phyloP scores from a whole-genome alignment of 371 early-diverging fungal genomes.

The Apophysomyces trapeziformis region DNA sequence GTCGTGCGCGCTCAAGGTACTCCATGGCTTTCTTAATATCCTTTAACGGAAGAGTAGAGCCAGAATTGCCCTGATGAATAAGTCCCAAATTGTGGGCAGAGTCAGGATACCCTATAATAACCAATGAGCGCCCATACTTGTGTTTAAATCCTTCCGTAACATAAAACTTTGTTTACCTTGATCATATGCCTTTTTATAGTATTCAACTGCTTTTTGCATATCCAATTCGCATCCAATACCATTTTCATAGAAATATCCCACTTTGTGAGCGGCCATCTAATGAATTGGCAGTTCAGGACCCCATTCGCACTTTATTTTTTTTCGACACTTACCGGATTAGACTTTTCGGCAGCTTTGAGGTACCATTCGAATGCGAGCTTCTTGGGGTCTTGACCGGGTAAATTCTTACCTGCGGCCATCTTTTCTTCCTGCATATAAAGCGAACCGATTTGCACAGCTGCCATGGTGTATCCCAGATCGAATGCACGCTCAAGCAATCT shows the following conservation, averaged over 20 bases:
- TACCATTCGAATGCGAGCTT: conserved; percentile 55
- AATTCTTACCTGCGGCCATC: conserved; percentile 55
- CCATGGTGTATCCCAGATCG: conserved; percentile 59
- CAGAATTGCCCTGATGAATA: conserved; percentile 57
- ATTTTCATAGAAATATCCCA: conserved; percentile 57
- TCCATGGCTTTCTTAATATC: conserved; percentile 55
- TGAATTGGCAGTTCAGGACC: not conserved
- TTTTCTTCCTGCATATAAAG: conserved; percentile 61
- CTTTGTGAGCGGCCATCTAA: conserved; percentile 66
- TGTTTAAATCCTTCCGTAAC: not conserved
- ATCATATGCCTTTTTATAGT: conserved; percentile 56
- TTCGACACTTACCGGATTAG: conserved; percentile 53
- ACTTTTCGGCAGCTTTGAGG: conserved; percentile 53
- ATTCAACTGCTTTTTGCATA: conserved; percentile 50
- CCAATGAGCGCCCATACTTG: not conserved
- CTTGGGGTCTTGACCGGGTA: conserved; percentile 58
- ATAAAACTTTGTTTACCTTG: conserved; percentile 37
- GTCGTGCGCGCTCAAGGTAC: conserved; percentile 54
- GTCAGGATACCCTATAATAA: conserved; percentile 57
- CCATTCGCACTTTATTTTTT: not conserved
- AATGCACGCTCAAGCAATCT: conserved; percentile 56
- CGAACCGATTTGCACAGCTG: conserved; percentile 63
- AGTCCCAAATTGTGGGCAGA: conserved; percentile 64
- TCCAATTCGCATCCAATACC: conserved; percentile 50
- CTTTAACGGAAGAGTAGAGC: conserved; percentile 40